phyloP scores from a whole-genome alignment of 2,329 filamentous ascomycete genomes.

The Phoma herbarum region DNA sequence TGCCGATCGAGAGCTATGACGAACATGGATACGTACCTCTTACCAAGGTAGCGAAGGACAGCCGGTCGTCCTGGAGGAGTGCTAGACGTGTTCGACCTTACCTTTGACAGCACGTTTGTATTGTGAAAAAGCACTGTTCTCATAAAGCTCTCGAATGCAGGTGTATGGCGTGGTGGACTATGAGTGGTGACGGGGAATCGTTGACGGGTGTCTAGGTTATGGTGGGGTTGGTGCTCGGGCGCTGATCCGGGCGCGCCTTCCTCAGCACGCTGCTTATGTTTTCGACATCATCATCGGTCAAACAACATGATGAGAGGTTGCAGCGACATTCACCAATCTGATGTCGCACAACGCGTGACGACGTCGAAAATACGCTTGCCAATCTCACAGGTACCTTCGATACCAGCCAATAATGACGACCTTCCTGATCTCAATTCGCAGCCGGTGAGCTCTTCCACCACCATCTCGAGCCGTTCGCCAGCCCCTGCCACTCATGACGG shows the following conservation, averaged over 20 bases:
- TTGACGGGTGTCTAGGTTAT: conserved; percentile 18
- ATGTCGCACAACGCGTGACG: conserved; percentile 27
- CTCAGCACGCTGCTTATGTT: conserved; percentile 14
- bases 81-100: background rate
- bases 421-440: conserved; percentile 11
- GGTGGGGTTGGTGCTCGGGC: conserved; percentile 24
- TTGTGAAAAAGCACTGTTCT: background rate
- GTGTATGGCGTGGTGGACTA: conserved; percentile 6
- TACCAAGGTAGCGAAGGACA: conserved; percentile 7
- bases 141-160: conserved; percentile 3
- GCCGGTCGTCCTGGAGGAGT: background rate
- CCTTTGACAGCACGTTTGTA: background rate
- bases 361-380: conserved; percentile 24
- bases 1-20: conserved; percentile 39
- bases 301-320: conserved; percentile 25
- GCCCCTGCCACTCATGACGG: conserved; percentile 13
- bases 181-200: conserved; percentile 13
- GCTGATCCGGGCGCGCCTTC: conserved; percentile 28
- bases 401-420: conserved; percentile 25
- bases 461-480: conserved; percentile 9
- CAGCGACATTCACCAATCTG: conserved; percentile 22
- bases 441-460: conserved; percentile 22
- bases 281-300: conserved; percentile 31
- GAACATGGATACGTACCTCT: conserved; percentile 15
- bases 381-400: conserved; percentile 16